phyloP scores from a whole-genome alignment of 768 basidiomycete species.

The Termitomyces sp. region DNA sequence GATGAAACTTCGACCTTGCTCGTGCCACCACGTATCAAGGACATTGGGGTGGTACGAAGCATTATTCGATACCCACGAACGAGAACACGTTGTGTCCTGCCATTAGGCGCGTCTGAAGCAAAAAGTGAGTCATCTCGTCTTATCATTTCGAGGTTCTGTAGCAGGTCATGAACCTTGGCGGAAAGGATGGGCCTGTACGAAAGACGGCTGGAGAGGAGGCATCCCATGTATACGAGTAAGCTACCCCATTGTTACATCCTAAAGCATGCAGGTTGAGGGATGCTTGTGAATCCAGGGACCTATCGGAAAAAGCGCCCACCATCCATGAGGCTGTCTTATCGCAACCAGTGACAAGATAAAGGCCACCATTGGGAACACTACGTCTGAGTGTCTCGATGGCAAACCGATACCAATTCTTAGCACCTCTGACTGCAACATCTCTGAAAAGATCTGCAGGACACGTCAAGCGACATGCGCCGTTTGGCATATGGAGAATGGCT shows the following conservation, averaged over 20 bases:
- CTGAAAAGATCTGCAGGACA: conserved; percentile 10
- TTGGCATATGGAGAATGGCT: conserved; percentile 11
- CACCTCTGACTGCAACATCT: conserved; percentile 2
- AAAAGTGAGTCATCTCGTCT: conserved; percentile 8
- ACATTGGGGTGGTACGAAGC: conserved; percentile 6
- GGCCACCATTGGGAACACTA: conserved; percentile 11
- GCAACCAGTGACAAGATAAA: conserved; percentile 16
- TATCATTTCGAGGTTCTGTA: background rate
- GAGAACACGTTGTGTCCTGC: conserved; percentile 11
- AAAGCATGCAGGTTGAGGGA: conserved; percentile 6
- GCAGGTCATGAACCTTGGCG: background rate
- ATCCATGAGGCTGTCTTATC: conserved; percentile 17
- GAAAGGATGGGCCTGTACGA: conserved; percentile 7
- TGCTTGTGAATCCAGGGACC: conserved; percentile 1
- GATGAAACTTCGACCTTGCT: conserved; percentile 5
- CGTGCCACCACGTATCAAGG: background rate
- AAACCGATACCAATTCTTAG: conserved; percentile 12
- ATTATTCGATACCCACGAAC: conserved; percentile 14
- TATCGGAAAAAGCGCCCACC: conserved; percentile 10
- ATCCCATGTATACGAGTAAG: conserved; percentile 12
- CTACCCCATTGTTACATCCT: background rate
- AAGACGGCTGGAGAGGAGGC: conserved; percentile 8
- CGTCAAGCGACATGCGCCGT: conserved; percentile 8
- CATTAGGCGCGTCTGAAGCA: conserved; percentile 2
- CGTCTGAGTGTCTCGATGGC: conserved; percentile 8